phyloP scores from a whole-genome alignment of 768 basidiomycete genomes.

The Cystofilobasidium ferigula region DNA sequence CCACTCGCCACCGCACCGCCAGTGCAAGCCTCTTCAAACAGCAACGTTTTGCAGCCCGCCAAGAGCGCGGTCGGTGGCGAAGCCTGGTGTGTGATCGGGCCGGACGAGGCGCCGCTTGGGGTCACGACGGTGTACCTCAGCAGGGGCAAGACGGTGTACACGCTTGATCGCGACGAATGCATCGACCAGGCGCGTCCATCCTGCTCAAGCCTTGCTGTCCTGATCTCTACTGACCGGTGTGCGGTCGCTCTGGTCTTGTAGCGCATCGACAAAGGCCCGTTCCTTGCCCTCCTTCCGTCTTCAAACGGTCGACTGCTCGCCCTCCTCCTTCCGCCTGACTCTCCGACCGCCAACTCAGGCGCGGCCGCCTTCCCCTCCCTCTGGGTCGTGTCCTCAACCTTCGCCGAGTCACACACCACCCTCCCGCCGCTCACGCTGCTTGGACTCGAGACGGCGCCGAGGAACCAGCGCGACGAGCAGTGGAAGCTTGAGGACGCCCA shows the following conservation, averaged over 20 bases:
- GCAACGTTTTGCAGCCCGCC: constrained; percentile 46
- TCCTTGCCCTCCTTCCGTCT: constrained; percentile 72
- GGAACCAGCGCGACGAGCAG: constrained; percentile 23
- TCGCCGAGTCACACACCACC: constrained; percentile 40
- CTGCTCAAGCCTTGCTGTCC: too few relatives aligned
- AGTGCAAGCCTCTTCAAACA: constrained; percentile 31
- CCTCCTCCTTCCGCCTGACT: constrained; percentile 50
- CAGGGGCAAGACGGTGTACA: constrained; percentile 64
- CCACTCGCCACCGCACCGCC: constrained; percentile 70
- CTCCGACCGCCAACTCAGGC: constrained; percentile 4
- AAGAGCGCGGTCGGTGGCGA: not conserved
- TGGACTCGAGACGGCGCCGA: not conserved
- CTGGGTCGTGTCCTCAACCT: constrained; percentile 92
- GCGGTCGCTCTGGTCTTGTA: constrained; percentile 34
- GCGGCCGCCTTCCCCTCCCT: constrained; percentile 38
- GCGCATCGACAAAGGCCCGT: constrained; percentile 75
- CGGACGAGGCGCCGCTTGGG: constrained; percentile 74
- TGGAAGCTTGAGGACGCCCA: constrained; percentile 52
- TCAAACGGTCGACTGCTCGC: constrained; percentile 90
- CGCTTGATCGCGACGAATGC: constrained; percentile 76
- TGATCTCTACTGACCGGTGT: too few relatives aligned
- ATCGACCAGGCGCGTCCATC: constrained; percentile 51
- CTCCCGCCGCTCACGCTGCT: constrained; percentile 40
- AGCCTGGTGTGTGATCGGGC: constrained; percentile 73
- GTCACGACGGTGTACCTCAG: constrained; percentile 84